A percentile compares a stretch with the other conserved stretches of the same genome.
phyloP scores from a whole-genome alignment of 2,329 filamentous ascomycete species.

The Hypocreales sp. region DNA sequence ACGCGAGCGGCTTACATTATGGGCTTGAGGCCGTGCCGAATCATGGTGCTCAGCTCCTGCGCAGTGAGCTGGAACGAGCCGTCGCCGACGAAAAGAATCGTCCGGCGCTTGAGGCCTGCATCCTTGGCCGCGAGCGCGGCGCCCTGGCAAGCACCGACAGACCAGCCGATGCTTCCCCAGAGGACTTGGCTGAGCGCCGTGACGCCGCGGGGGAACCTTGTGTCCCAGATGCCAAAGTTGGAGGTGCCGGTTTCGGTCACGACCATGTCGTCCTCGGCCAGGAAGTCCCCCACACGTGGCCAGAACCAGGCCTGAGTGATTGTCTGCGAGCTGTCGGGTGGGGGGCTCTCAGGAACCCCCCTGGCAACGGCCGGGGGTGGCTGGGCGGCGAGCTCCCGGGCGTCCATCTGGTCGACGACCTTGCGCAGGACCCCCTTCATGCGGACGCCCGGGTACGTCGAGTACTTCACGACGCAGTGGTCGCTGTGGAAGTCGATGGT shows the following conservation, averaged over 20 bases:
- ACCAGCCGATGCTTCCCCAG: constrained; percentile 51
- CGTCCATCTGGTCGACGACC: constrained; percentile 43
- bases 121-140: constrained; percentile 66
- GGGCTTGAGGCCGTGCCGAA: constrained; percentile 56
- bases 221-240: constrained; percentile 81
- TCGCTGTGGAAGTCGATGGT: constrained; percentile 72
- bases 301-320: constrained; percentile 66
- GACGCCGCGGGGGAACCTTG: constrained; percentile 62
- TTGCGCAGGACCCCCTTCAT: constrained; percentile 69
- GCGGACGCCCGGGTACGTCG: constrained; percentile 60
- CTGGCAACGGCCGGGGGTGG: constrained; percentile 39
- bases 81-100: constrained; percentile 79
- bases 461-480: constrained; percentile 58
- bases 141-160: constrained; percentile 40
- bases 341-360: constrained; percentile 24
- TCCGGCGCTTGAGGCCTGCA: constrained; percentile 39
- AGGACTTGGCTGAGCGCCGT: constrained; percentile 68
- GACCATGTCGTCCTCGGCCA: constrained; percentile 58
- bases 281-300: constrained; percentile 59
- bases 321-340: constrained; percentile 18
- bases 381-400: constrained; percentile 39
- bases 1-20: constrained; percentile 71
- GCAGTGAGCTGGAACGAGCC: constrained; percentile 74
- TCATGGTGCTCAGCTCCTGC: constrained; percentile 74
- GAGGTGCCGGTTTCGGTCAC: constrained; percentile 80